Conservation (phyloP, 257 asterid genomes). For the Solanum ossicruentum region DNA sequence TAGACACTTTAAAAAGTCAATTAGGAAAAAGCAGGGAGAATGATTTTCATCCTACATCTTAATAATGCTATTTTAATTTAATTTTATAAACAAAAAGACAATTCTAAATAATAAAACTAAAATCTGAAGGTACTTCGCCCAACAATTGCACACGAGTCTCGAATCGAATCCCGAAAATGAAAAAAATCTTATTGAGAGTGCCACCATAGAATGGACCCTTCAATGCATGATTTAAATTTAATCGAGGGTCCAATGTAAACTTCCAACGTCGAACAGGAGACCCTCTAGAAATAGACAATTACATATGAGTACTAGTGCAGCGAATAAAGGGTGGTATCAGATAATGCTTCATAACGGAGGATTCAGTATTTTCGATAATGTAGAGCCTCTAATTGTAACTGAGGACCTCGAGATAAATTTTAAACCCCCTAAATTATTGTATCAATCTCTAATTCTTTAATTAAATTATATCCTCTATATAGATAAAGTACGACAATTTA, state of each 20-base stretch:
- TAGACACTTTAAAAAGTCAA: no score
- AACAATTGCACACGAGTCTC: background rate
- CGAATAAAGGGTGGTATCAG: background rate
- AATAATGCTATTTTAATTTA: no score
- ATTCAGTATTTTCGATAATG: background rate
- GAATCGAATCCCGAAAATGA: no score
- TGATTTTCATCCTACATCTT: no score
- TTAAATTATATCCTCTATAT: background rate
- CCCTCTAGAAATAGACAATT: background rate
- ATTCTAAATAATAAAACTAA: background rate
- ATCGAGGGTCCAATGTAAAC: no score
- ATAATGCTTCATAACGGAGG: no score
- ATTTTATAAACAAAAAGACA: background rate
- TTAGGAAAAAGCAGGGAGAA: no score
- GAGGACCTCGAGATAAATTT: background rate
- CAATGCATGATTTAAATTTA: no score
- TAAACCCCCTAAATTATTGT: accelerated
- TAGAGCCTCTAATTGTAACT: background rate
- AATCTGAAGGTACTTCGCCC: background rate
- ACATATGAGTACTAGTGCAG: background rate
- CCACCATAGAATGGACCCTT: no score
- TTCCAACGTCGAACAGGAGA: no score
- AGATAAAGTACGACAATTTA: background rate
- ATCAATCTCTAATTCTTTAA: background rate
- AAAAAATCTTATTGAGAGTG: no score